A percentile compares a stretch with the other conserved stretches of the same genome.
Evolutionary conservation across 768 basidiomycete species (phyloP).

Genomic region (Kwoniella shandongensis): DNA sequence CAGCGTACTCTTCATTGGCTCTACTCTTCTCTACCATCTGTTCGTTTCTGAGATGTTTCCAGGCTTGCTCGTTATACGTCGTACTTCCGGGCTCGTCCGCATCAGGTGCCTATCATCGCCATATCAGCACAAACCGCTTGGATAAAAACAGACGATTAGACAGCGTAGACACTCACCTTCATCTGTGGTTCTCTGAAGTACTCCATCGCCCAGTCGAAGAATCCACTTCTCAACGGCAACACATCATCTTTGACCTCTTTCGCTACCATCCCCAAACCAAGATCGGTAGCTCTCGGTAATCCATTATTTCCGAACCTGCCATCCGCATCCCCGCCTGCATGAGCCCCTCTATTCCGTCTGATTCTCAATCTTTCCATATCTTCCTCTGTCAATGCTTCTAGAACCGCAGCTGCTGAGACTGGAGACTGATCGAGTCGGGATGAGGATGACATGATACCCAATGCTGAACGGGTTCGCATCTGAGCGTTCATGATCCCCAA

Average conservation of each 20-base stretch:
- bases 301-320: conserved; percentile 55
- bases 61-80: conserved; percentile 91
- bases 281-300: conserved; percentile 55
- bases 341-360: conserved; percentile 58
- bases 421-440: background rate
- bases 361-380: conserved; percentile 88
- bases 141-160: background rate
- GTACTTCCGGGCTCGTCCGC: conserved; percentile 92
- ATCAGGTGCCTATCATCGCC: conserved; percentile 68
- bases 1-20: conserved; percentile 69
- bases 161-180: conserved; percentile 64
- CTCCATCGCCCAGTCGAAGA: conserved; percentile 94
- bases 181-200: conserved; percentile 99
- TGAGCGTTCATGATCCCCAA: conserved; percentile 11
- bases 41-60: conserved; percentile 90
- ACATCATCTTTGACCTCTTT: conserved; percentile 71
- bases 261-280: conserved; percentile 54
- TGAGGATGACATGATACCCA: conserved; percentile 8
- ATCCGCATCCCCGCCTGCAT: conserved; percentile 48
- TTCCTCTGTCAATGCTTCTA: conserved; percentile 86
- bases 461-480: conserved; percentile 17
- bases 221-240: conserved; percentile 83
- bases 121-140: conserved; percentile 1
- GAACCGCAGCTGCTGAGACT: conserved; percentile 66
- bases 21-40: conserved; percentile 68